Percentiles rank a stretch among this genome's conserved stretches.
Evolutionary conservation across 2,329 filamentous ascomycete species (phyloP).

Genomic region (Bipolaris victoriae): DNA sequence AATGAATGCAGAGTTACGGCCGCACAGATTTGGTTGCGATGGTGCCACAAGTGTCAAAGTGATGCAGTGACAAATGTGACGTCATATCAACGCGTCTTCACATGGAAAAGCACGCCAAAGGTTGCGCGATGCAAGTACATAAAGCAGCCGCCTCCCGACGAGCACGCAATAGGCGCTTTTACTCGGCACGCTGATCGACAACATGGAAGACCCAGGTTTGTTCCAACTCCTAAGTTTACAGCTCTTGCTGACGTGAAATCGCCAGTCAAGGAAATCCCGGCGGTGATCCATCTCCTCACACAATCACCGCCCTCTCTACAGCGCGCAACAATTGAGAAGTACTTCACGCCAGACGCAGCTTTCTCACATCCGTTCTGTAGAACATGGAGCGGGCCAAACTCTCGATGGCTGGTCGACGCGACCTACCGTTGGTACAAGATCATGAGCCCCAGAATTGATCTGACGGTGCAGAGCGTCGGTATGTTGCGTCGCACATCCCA

Average conservation of each 20-base stretch:
- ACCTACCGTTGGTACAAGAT: conserved; percentile 80
- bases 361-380: conserved; percentile 82
- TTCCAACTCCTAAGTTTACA: background rate
- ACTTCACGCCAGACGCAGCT: conserved; percentile 73
- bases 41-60: background rate
- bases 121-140: conserved; percentile 1
- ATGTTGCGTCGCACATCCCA: conserved; percentile 20
- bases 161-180: background rate
- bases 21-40: background rate
- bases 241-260: background rate
- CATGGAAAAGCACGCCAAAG: conserved; percentile 12
- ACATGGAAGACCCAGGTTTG: conserved; percentile 41
- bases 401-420: conserved; percentile 68
- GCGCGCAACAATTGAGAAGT: conserved; percentile 67
- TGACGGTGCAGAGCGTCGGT: conserved; percentile 69
- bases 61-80: conserved; percentile 7
- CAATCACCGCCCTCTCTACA: conserved; percentile 72
- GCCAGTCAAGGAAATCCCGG: conserved; percentile 64
- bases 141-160: background rate
- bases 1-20: background rate
- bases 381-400: conserved; percentile 66
- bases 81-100: conserved; percentile 16
- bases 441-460: conserved; percentile 73
- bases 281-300: conserved; percentile 71
- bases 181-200: background rate